These are phyloP conservation scores for Skeletonema costatum DNA, from an alignment of 108 stramenopile genomes.

Conservation along the genomic window DNA sequence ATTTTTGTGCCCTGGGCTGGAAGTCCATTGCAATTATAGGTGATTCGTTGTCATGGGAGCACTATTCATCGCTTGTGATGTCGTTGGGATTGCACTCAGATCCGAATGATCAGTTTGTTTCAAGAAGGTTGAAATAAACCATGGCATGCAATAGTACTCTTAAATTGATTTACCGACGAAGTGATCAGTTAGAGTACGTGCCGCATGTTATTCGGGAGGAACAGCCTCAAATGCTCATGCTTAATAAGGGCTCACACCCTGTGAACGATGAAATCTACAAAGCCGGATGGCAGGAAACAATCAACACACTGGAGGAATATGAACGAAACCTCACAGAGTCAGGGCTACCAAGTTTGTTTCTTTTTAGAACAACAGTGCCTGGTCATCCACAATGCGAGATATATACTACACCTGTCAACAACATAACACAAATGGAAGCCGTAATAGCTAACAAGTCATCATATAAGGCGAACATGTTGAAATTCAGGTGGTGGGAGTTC, in stretches of 20 bases:
- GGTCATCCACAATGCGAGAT: conserved; percentile 53
- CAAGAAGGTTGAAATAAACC: background rate
- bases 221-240: background rate
- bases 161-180: background rate
- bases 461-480: conserved; percentile 30
- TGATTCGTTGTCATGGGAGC: conserved; percentile 59
- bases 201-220: background rate
- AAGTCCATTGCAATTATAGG: conserved; percentile 47
- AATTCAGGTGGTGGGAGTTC: conserved; percentile 53
- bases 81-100: background rate
- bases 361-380: conserved; percentile 56
- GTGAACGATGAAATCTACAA: conserved; percentile 5
- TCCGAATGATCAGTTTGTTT: background rate
- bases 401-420: conserved; percentile 47
- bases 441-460: conserved; percentile 24
- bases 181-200: background rate
- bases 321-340: conserved; percentile 33
- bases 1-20: conserved; percentile 41
- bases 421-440: conserved; percentile 44
- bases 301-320: conserved; percentile 11
- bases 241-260: background rate
- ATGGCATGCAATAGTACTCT: conserved; percentile 2
- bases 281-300: background rate
- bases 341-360: conserved; percentile 33
- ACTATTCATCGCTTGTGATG: conserved; percentile 43